Evolutionary conservation across 225 moss, liverwort and hornwort species (phyloP).

Genomic region (Neckera pumila): DNA sequence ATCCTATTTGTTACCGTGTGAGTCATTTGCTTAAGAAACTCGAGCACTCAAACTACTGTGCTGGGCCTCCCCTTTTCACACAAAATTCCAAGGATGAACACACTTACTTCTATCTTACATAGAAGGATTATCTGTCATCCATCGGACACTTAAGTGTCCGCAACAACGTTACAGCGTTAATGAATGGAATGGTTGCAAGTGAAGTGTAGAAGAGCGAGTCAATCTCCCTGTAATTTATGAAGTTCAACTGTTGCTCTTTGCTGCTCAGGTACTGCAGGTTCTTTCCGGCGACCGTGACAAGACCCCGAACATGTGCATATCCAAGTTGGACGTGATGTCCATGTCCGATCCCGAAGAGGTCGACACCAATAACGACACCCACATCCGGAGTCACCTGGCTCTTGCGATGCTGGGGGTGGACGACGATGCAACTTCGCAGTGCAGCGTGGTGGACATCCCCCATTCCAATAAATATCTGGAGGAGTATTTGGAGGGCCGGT

Average conservation of each 20-base stretch:
- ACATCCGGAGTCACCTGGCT: conserved; percentile 34
- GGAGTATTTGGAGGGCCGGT: conserved; percentile 50
- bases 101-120: no score
- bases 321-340: neutral
- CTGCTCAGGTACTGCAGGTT: conserved; percentile 26
- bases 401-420: conserved; percentile 60
- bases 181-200: neutral
- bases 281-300: conserved; percentile 17
- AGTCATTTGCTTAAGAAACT: neutral
- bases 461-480: conserved; percentile 34
- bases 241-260: no score
- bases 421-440: conserved; percentile 31
- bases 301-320: neutral
- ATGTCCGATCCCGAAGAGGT: conserved; percentile 10
- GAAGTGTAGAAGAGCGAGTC: neutral
- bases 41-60: neutral
- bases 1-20: neutral
- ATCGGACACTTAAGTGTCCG: neutral
- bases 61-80: no score
- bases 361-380: neutral
- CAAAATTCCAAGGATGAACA: neutral
- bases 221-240: neutral
- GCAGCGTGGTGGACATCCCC: conserved; percentile 35
- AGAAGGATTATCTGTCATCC: neutral
- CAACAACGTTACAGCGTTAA: neutral